Base-by-base conservation (phyloP, 2,329 filamentous ascomycete genomes). In the Sporothrix brasiliensis region DNA sequence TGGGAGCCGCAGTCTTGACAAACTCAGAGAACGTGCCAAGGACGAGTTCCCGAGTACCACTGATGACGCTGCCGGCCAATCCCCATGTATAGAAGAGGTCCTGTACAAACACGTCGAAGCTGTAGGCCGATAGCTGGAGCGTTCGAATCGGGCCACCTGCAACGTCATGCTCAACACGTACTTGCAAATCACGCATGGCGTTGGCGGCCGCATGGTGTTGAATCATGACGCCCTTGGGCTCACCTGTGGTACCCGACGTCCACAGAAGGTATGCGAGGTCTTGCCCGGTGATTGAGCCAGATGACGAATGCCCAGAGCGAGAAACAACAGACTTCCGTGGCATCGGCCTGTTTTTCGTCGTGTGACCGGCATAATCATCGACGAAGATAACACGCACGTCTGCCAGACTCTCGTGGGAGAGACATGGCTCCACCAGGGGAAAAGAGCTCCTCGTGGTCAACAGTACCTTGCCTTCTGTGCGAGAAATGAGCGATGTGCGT, bases 191-290 rank as follows among this genome's bases (percentile, higher is more conserved):
- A 19, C 74, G 76, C 77, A 81, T 80, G 70, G 78, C 77, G 2
- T 76, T 75, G 2, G 79, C 76, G 2, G 76, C 80, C 24, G 80
- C 78, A n/a, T 70, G 73, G 72, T 89, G 87, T 21, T 81, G 83
- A 27, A 88, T 81, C 75, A 88, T 84, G 10, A 88, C 86, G 1
- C 86, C 86, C 74, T 88, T 88, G 1, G 86, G 86, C 49, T 81
- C 81, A 14, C 86, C 86, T 0, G 86, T 88, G 14, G 86, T 89
- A 50, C 84, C 84, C 44, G 86, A 87, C 60, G 86, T 87, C 75
- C 87, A 87, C 70, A 86, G 86, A 49, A 84, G 79, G 71, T 84
- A 84, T 73, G 81, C 82, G 10, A 82, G 81, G 3, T 77, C 73
- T 1, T 81, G 76, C 19, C 81, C 75, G 11, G 76, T 77, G 71